Evolutionary conservation across 2,329 filamentous ascomycete genomes (phyloP).

Genomic region (Basipetospora sp.): DNA sequence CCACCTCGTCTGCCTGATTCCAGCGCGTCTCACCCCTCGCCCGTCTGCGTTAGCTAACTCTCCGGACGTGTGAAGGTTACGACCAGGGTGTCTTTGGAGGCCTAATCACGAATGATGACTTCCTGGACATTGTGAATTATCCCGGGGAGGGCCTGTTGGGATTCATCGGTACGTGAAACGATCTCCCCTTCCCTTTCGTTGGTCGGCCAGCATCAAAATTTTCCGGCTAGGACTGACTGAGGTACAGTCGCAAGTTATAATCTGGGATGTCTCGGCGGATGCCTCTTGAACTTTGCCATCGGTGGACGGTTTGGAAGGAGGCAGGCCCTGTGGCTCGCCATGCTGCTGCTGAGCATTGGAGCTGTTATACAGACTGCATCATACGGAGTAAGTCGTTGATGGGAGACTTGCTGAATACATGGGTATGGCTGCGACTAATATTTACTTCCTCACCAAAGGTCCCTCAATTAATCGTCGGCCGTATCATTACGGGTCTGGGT

Average conservation of each 20-base stretch:
- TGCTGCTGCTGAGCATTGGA: conserved; percentile 40
- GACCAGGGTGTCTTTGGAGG: conserved; percentile 41
- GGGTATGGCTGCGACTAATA: too few relatives aligned
- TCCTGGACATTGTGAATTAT: conserved; percentile 12
- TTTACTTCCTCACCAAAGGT: too few relatives aligned
- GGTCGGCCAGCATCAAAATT: too few relatives aligned
- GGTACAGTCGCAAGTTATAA: conserved; percentile 3
- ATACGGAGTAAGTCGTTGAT: too few relatives aligned
- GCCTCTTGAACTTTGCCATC: conserved; percentile 22
- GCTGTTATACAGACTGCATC: conserved; percentile 44
- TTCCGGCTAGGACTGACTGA: too few relatives aligned
- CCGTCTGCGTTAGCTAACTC: too few relatives aligned
- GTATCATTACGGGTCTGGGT: conserved; percentile 40
- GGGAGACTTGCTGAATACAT: too few relatives aligned
- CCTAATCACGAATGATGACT: conserved; percentile 27
- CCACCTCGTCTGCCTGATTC: too few relatives aligned
- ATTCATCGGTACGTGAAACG: conserved; percentile 26
- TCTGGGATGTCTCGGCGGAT: conserved; percentile 4
- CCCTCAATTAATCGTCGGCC: conserved; percentile 37
- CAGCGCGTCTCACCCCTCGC: too few relatives aligned
- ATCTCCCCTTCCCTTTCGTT: too few relatives aligned
- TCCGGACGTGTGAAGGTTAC: too few relatives aligned
- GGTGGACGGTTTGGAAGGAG: conserved; percentile 47
- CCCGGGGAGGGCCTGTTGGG: conserved; percentile 23
- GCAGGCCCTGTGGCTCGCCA: conserved; percentile 45